Evolutionary conservation across 495 filamentous ascomycete genomes (phyloP), one percentile per base, ranked within the genome.

Genomic region (Hyaloscypha finlandica): DNA sequence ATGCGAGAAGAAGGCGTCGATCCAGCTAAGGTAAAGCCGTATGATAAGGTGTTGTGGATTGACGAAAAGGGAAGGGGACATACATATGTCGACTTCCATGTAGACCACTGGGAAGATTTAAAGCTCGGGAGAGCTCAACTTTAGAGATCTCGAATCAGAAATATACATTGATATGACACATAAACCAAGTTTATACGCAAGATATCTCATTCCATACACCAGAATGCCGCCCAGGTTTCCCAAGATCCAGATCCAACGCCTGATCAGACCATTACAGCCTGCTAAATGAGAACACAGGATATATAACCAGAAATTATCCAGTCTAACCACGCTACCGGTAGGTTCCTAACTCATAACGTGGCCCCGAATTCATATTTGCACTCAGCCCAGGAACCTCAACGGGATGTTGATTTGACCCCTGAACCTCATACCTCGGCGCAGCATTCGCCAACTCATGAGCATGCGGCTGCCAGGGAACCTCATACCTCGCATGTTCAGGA

Each of bases 1-100:
- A 79, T 93, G 32, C 81, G 90, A 66, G 84, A 87, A 48, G 89
- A 92, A 70, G 90, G 91, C 0, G 84, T 92, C 8, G 86, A 92
- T 72, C 87, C 86, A 16, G 78, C 74, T 3, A 88, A 88, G 76
- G 85, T 83, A 0, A 69, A 74, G 6, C 71, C 75, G 6, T 81
- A 82, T 0, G 79, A 85, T 64, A 75, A 77, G 39, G 76, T 90
- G 19, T 77, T 85, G 30, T 90, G 88, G 87, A 74, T 89, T 58
- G 80, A 80, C 0, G 80, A 77, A 3, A 80, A 79, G 2, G 81
- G 78, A 3, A 82, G 82, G 31, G 77, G 75, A 20, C 65, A 73
- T 51, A 75, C 74, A 12, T 91, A 90, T 78, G 74, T 83, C 8
- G 79, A 83, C 3, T 91, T 89, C 76, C 80, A 78, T 8, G 71